phyloP scores from a whole-genome alignment of 192 early-diverging fungal species.

The Coemansia sp. region DNA sequence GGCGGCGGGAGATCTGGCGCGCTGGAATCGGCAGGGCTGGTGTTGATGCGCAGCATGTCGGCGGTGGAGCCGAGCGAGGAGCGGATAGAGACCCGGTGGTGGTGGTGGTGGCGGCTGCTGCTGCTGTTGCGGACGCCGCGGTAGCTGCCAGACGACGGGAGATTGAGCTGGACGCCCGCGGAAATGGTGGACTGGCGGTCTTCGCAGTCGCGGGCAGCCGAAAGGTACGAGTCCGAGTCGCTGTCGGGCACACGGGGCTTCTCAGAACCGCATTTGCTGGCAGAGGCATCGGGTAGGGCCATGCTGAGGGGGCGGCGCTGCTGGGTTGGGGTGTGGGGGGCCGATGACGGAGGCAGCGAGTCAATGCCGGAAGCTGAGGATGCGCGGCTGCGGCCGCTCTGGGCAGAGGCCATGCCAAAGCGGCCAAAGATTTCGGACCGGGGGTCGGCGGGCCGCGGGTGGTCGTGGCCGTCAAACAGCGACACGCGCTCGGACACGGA shows the following conservation, averaged over 20 bases:
- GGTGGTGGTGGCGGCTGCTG: conserved; percentile 5
- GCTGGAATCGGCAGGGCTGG: not conserved
- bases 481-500: conserved; percentile 51
- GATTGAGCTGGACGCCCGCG: conserved; percentile 30
- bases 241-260: not conserved
- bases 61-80: conserved; percentile 21
- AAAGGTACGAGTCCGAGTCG: conserved; percentile 5
- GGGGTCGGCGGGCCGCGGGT: conserved; percentile 26
- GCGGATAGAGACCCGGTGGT: conserved; percentile 27
- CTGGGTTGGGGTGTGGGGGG: not conserved
- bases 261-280: too few relatives aligned
- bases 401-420: conserved; percentile 37
- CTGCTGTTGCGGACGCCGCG: conserved; percentile 35
- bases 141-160: conserved; percentile 16
- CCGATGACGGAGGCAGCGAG: not conserved
- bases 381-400: conserved; percentile 35
- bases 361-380: conserved; percentile 21
- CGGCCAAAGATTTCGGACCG: conserved; percentile 38
- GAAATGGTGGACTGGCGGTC: conserved; percentile 32
- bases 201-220: not conserved
- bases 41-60: conserved; percentile 14
- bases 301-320: conserved; percentile 2
- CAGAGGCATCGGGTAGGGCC: not conserved
- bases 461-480: conserved; percentile 33
- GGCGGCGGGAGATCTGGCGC: conserved; percentile 9